Base-by-base conservation (phyloP, 1,284 basidiomycete genomes). In the Ceratobasidium sp. region DNA sequence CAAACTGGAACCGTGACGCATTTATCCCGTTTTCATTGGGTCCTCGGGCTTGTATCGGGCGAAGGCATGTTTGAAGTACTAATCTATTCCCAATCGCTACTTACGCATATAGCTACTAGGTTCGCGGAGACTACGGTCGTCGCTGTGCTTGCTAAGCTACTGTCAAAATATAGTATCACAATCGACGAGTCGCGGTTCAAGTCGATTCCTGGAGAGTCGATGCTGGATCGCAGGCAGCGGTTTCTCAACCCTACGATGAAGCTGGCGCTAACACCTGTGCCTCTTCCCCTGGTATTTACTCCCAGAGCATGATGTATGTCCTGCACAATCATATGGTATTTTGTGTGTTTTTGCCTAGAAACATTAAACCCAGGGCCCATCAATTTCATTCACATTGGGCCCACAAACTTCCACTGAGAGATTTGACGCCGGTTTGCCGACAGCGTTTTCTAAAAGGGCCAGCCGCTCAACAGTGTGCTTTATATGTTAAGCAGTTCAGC, bases 11-110 rank as follows among this genome's bases (percentile, higher is more conserved):
- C 52, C 54, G 67, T 13, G 67, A 71, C 41, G 67, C 67, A 43
- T 71, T 79, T 64, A 70, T 78, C 0, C 76, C 78, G 14, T 81
- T 80, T 75, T 76, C 76, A 5, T 57, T 75, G 21, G 80, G 80
- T 5, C 64, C 71, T 8, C 73, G 80, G 46, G 74, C 76, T 18
- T 81, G 80, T 72, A 78, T 80, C 47, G 80, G 79, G 28, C 38
- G 55, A 30, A 71, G 67, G 67, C 59, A 13, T 7, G 57, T 35
- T 18, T 9, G 3, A 21, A 26, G 9, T 13, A 41, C 16, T 32
- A 4, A 18, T 11, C 4, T 14, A 5, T 35, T 41, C 21, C 2
- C 57, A 30, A n/a, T 23, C 32, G 28, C 28, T 8, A 23, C 32
- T n/a, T 41, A 38, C 11, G 11, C 11, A 38, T 18, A n/a, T 38